Evolutionary conservation across 2,329 filamentous ascomycete species (phyloP), one percentile per base, ranked within the genome.

Genomic region (Volutella citrinella): DNA sequence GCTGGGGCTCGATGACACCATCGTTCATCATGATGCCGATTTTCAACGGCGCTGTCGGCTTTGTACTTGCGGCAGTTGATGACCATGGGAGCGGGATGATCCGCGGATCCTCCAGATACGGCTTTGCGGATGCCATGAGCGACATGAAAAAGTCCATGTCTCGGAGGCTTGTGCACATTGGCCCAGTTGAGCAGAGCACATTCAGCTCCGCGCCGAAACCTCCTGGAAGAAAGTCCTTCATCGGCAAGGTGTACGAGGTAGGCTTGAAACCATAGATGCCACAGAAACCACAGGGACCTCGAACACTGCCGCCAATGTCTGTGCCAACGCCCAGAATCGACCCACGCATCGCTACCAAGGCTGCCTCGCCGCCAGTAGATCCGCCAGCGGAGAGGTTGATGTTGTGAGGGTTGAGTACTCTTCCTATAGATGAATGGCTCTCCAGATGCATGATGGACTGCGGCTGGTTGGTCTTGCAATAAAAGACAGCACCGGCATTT

Each of bases 281-380:
- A 19, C 61, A 66, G 38, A 68, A 69, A 0, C 61, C 62, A 2
- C 68, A 65, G 0, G 68, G 68, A 5, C 56, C 55, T 8, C 68
- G 58, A 16, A 72, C 63, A 7, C 64, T 68, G 5, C 69, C 68
- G 1, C 66, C 69, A 12, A 71, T 69, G 36, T 72, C 68, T 6
- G 64, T 66, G 3, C 68, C 69, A 14, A 72, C 49, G 5, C 66
- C 67, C 19, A 70, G 40, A 3, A 57, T 54, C 5, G 63, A 61
- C 19, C 65, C 65, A 25, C 57, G 54, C 19, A 69, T 62, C 3
- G 60, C 63, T 24, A 64, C 51, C 4, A 65, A 59, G 6, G 63
- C 63, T 3, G 63, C 64, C 32, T 70, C 67, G 8, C 65, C 66
- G 5, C 66, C 67, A 4, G 62, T 66, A 0, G 64, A 66, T 2